Conservation (phyloP, 495 filamentous ascomycete species). For the Echria macrotheca region DNA sequence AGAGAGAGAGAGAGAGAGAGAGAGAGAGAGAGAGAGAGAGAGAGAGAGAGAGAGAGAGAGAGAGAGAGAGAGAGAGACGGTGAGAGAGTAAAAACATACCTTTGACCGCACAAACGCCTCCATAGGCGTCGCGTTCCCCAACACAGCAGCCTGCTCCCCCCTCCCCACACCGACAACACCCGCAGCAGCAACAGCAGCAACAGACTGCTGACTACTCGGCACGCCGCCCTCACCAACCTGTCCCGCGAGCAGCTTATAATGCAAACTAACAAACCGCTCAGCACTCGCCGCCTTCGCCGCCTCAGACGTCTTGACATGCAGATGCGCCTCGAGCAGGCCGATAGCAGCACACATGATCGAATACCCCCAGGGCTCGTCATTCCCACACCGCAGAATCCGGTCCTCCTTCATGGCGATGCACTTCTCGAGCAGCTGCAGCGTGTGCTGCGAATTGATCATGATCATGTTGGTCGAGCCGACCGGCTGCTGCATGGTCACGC, state of each 20-base stretch:
- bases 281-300: conserved; percentile 35
- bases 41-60: too few species aligned
- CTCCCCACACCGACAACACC: conserved; percentile 5
- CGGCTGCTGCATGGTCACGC: conserved; percentile 46
- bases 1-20: too few species aligned
- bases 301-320: conserved; percentile 34
- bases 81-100: conserved; percentile 10
- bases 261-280: conserved; percentile 33
- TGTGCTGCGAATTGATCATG: conserved; percentile 40
- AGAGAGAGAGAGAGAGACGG: too few species aligned
- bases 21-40: too few species aligned
- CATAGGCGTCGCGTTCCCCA: conserved; percentile 1
- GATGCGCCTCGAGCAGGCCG: conserved; percentile 37
- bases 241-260: conserved; percentile 38
- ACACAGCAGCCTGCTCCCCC: conserved; percentile 1
- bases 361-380: conserved; percentile 44
- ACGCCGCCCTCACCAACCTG: conserved; percentile 25
- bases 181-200: not conserved
- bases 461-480: conserved; percentile 38
- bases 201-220: conserved; percentile 21
- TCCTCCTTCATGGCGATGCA: conserved; percentile 42
- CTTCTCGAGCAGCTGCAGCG: conserved; percentile 37
- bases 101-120: conserved; percentile 22
- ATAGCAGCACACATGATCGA: conserved; percentile 39
- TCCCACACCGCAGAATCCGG: conserved; percentile 38